Percentiles rank a stretch among this genome's conserved stretches.
These are phyloP conservation scores for Solanum corneliomulleri DNA, from an alignment of 257 asterid genomes.

Conservation along the genomic window DNA sequence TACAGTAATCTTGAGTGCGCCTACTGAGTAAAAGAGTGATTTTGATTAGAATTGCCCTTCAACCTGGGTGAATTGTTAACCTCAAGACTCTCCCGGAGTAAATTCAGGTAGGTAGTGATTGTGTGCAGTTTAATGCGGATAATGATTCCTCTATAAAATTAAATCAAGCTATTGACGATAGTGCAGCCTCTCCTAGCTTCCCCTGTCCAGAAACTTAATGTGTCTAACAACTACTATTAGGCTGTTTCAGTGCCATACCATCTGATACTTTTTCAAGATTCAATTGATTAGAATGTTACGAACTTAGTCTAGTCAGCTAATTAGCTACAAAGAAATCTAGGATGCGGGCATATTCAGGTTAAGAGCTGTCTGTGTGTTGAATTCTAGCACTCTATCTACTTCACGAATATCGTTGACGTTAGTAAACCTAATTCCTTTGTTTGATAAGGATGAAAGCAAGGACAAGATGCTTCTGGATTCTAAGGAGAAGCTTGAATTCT, in stretches of 20 bases:
- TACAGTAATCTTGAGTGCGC: background rate
- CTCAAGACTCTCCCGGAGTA: background rate
- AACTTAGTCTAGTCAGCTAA: background rate
- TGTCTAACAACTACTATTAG: background rate
- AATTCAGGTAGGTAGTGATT: background rate
- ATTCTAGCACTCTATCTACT: background rate
- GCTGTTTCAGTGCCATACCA: background rate
- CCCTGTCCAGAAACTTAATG: background rate
- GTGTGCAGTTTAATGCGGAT: background rate
- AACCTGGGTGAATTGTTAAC: background rate
- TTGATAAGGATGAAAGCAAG: constrained; percentile 55
- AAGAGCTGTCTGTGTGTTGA: background rate
- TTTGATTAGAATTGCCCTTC: background rate
- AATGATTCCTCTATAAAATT: background rate
- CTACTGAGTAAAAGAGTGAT: background rate
- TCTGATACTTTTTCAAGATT: background rate
- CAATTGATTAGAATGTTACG: background rate
- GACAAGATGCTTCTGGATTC: constrained; percentile 80
- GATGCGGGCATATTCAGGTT: background rate
- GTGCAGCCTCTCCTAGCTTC: background rate
- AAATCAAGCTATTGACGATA: background rate
- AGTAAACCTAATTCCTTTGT: constrained; percentile 14
- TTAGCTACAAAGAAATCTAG: background rate
- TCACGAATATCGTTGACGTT: background rate
- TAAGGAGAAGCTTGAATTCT: constrained; percentile 88